Percentiles rank a stretch among this genome's conserved stretches.
These are phyloP conservation scores for Pneumocystis carinii DNA, from an alignment of 1,139 yeast genomes.

Conservation along the genomic window DNA sequence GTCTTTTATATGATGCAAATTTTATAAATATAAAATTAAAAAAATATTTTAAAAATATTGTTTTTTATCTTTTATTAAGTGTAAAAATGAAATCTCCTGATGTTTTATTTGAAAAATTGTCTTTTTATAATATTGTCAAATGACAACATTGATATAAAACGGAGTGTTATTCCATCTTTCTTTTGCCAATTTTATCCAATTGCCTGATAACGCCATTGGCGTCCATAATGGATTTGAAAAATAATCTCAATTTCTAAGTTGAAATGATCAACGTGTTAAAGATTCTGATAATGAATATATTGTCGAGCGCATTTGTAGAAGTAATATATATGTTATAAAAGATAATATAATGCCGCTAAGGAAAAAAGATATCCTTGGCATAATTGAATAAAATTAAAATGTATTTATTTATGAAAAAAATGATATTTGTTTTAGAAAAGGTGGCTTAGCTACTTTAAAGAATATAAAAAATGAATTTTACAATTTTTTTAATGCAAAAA, in stretches of 20 bases:
- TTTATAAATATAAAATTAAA: background rate
- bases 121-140: background rate
- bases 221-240: background rate
- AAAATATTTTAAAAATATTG: background rate
- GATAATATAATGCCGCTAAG: background rate
- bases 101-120: background rate
- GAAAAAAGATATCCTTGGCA: background rate
- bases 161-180: background rate
- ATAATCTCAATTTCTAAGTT: background rate
- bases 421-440: slow-evolving; percentile 6
- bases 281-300: background rate
- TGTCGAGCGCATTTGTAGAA: background rate
- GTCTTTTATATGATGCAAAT: background rate
- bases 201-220: background rate
- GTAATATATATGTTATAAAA: background rate
- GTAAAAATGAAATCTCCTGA: background rate
- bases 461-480: background rate
- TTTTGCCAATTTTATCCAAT: background rate
- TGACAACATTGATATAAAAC: background rate
- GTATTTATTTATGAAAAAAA: background rate
- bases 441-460: background rate
- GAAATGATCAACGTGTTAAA: background rate
- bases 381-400: background rate
- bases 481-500: background rate
- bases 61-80: background rate